Conservation (phyloP, 768 basidiomycete genomes). For the Glaciozyma martinii region DNA sequence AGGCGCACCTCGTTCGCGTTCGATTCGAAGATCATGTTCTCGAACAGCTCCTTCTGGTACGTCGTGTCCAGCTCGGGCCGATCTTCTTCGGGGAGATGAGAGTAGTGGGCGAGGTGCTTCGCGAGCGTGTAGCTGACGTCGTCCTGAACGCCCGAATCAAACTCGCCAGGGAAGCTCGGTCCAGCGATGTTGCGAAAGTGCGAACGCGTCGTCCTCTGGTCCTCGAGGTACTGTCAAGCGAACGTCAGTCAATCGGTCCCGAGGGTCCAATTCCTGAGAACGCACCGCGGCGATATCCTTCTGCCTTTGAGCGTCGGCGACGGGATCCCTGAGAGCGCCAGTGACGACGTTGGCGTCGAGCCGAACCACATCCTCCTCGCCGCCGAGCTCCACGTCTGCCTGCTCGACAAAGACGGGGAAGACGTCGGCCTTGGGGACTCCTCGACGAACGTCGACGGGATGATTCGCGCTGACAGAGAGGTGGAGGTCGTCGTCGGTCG, state of each 20-base stretch:
- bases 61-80: neutral
- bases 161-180: slow-evolving; percentile 3
- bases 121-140: neutral
- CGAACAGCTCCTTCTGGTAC: slow-evolving; percentile 4
- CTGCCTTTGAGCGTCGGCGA: neutral
- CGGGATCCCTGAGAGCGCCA: neutral
- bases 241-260: neutral
- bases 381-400: neutral
- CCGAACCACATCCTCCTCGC: neutral
- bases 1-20: slow-evolving; percentile 7
- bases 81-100: neutral
- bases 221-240: neutral
- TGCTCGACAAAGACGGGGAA: neutral
- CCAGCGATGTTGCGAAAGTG: slow-evolving; percentile 12
- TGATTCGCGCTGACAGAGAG: neutral
- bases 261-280: neutral
- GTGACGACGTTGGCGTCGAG: neutral
- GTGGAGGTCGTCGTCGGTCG: neutral
- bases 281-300: neutral
- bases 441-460: neutral
- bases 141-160: neutral
- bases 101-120: neutral
- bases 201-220: neutral
- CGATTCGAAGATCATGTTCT: slow-evolving; percentile 8
- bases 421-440: neutral